These are phyloP conservation scores for Pezicula carpinea DNA, from an alignment of 2,329 filamentous ascomycete species.

Conservation along the genomic window DNA sequence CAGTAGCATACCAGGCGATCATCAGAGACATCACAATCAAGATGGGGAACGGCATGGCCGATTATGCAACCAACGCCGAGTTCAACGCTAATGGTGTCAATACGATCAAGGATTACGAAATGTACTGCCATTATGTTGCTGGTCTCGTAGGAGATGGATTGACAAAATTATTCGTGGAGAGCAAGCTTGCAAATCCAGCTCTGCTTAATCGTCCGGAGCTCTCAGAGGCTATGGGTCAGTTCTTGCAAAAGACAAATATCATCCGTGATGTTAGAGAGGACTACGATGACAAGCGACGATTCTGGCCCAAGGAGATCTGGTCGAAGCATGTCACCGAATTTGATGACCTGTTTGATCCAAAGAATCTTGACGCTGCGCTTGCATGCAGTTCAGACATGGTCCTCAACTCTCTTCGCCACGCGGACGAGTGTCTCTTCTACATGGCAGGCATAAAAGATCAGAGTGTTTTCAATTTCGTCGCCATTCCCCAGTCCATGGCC, in stretches of 20 bases:
- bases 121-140: conserved; percentile 98
- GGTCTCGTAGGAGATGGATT: conserved; percentile 94
- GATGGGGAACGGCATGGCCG: conserved; percentile 99
- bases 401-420: conserved; percentile 78
- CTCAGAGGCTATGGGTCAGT: conserved; percentile 94
- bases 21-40: conserved; percentile 88
- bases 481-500: conserved; percentile 95
- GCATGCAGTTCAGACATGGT: conserved; percentile 93
- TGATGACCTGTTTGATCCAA: conserved; percentile 81
- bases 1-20: conserved; percentile 76
- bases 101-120: conserved; percentile 83
- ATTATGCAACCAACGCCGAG: conserved; percentile 83
- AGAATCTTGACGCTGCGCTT: conserved; percentile 72
- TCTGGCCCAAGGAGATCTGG: conserved; percentile 97
- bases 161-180: conserved; percentile 84
- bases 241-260: conserved; percentile 98
- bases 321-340: conserved; percentile 88
- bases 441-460: conserved; percentile 93
- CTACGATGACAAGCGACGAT: conserved; percentile 77
- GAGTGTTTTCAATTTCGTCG: conserved; percentile 98
- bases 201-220: conserved; percentile 74
- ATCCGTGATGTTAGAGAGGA: conserved; percentile 95
- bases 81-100: conserved; percentile 75
- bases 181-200: conserved; percentile 79
- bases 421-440: conserved; percentile 94